A percentile compares a stretch with the other conserved stretches of the same genome.
Evolutionary conservation across 1,284 basidiomycete genomes (phyloP).

Genomic region (Phellinidium pouzarii): DNA sequence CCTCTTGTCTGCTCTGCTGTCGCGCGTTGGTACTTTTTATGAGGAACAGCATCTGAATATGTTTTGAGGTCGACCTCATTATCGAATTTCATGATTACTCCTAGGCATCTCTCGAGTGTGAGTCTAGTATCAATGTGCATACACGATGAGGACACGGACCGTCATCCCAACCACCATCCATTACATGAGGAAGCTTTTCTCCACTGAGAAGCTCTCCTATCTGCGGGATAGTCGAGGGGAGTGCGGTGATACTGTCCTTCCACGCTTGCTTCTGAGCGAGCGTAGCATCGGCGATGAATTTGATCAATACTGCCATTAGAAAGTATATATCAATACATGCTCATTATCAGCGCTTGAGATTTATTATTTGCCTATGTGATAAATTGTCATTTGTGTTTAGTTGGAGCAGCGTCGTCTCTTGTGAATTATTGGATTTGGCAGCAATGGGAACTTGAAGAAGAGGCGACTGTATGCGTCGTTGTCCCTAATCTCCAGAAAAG

Average conservation of each 20-base stretch:
- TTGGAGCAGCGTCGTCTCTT: neutral
- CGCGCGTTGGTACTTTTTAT: slow-evolving; percentile 14
- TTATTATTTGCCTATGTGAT: slow-evolving; percentile 16
- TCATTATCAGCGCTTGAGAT: neutral
- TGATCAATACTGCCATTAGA: slow-evolving; percentile 15
- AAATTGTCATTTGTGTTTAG: slow-evolving; percentile 12
- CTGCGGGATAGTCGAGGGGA: slow-evolving; percentile 14
- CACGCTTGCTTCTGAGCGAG: slow-evolving; percentile 15
- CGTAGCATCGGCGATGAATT: slow-evolving; percentile 14
- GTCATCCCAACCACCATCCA: slow-evolving; percentile 18
- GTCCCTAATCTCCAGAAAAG: neutral
- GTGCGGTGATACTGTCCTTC: slow-evolving; percentile 10
- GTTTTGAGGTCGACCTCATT: slow-evolving; percentile 14
- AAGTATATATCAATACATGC: neutral
- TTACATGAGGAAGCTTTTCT: slow-evolving; percentile 16
- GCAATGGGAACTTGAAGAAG: neutral
- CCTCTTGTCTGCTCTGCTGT: slow-evolving; percentile 18
- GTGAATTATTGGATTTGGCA: no score
- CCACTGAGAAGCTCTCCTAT: slow-evolving; percentile 16
- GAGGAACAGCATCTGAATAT: slow-evolving; percentile 11
- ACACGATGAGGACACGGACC: slow-evolving; percentile 1
- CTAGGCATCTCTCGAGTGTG: neutral
- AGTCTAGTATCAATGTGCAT: neutral
- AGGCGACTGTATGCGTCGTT: slow-evolving; percentile 8
- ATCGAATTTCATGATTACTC: slow-evolving; percentile 19